Base-by-base conservation (phyloP, 1,284 basidiomycete species). In the Cutaneotrichosporon sp. region DNA sequence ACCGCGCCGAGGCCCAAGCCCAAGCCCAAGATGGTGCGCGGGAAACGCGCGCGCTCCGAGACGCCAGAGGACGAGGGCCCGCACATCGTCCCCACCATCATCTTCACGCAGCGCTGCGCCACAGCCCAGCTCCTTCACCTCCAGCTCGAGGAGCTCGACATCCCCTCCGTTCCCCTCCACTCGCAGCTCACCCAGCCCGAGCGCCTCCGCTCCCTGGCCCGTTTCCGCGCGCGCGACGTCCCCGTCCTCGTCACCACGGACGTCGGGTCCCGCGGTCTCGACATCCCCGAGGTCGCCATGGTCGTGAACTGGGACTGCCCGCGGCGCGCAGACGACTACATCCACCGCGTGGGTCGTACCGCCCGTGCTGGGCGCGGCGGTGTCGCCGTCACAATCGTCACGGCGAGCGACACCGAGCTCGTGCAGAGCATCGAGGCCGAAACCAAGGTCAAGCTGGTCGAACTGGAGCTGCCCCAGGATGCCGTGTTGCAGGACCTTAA, bases 221-320 rank as follows among this genome's bases (percentile, higher is more conserved):
- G 91, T n/a, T 99, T 99, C 81, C 87, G 92, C 59, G 87, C 91
- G 0, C 87, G 85, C 33, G 87, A 95, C 58, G 89, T 98, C 36
- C 93, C 94, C 2, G 89, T 99, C 49, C 83, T 99, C 31, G 85
- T 99, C 55, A 93, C 91, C 25, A 98, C 95, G 2, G 95, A 97
- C 76, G 93, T 99, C 27, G 95, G 93, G 9, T 90, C 91, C 38
- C 87, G 95, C 73, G 95, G 95, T 54, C 81, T 98, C 65, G 95
- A 98, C 81, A 95, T 98, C 62, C 91, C 91, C 64, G 92, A 95
- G 70, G 94, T 98, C 20, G 92, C 91, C 22, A 87, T 97, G 81
- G 92, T 98, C 38, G 84, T 97, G 64, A 99, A 99, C 71, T 99
- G 94, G 93, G 97, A 99, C 77, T 99, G 69, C 90, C 97, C 55